Evolutionary conservation across 257 asterid genomes (phyloP).

Genomic region (Petunia secreta): DNA sequence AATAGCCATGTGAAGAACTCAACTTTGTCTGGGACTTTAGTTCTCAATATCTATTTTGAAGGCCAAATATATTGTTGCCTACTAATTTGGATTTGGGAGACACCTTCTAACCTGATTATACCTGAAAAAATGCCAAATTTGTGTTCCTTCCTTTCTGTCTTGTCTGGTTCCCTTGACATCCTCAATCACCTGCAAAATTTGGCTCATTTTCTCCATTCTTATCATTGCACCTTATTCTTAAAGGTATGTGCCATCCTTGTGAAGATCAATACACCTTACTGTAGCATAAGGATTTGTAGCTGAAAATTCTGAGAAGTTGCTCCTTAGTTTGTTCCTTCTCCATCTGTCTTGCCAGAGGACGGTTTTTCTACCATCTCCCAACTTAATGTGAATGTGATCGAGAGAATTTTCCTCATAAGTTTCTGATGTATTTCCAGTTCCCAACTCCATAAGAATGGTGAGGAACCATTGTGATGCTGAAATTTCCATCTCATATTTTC

Average conservation of each 20-base stretch:
- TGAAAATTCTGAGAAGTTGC: conserved; percentile 13
- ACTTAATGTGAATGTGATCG: background rate
- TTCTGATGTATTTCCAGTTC: background rate
- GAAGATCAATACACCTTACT: background rate
- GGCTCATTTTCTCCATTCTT: background rate
- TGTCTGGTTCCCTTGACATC: background rate
- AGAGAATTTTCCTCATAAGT: background rate
- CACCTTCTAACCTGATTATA: background rate
- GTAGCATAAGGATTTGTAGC: background rate
- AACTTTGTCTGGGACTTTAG: background rate
- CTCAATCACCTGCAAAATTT: background rate
- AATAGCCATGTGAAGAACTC: background rate
- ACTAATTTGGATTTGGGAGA: background rate
- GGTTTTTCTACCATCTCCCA: background rate
- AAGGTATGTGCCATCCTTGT: background rate
- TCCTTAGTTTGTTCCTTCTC: background rate
- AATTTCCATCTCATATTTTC: too few relatives aligned
- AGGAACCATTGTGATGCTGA: too few relatives aligned
- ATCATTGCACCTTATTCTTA: background rate
- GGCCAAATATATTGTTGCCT: background rate
- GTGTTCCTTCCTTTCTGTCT: background rate
- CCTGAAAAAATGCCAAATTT: background rate
- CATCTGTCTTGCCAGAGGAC: background rate
- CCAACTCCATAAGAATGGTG: too few relatives aligned
- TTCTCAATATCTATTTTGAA: background rate